Conservation (phyloP, 495 filamentous ascomycete genomes). For the Pyrenopolyporus hunteri region DNA sequence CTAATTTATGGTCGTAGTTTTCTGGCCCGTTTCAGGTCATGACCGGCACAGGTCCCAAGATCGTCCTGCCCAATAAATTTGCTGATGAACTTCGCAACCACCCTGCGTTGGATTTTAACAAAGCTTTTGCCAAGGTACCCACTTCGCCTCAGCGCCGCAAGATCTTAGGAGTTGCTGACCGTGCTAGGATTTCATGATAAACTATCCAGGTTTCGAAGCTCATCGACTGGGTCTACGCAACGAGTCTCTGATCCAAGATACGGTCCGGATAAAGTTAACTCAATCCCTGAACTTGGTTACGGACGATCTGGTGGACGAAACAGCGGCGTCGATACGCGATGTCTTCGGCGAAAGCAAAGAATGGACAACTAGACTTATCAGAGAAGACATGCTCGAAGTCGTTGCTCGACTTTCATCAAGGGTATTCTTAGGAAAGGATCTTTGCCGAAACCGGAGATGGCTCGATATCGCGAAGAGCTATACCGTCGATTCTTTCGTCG, state of each 20-base stretch:
- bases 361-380: constrained; percentile 30
- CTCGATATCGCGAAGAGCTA: constrained; percentile 51
- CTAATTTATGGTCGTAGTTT: constrained; percentile 30
- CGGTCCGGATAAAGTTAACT: constrained; percentile 54
- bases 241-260: constrained; percentile 44
- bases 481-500: constrained; percentile 46
- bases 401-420: constrained; percentile 54
- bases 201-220: constrained; percentile 55
- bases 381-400: constrained; percentile 45
- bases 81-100: constrained; percentile 58
- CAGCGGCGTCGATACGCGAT: constrained; percentile 46
- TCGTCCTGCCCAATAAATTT: constrained; percentile 56
- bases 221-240: constrained; percentile 39
- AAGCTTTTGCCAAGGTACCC: constrained; percentile 49
- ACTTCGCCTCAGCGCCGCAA: not conserved
- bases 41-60: constrained; percentile 40
- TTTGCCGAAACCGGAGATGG: constrained; percentile 55
- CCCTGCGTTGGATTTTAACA: constrained; percentile 46
- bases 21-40: constrained; percentile 43
- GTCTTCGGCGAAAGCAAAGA: constrained; percentile 41
- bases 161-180: constrained; percentile 2
- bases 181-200: constrained; percentile 50
- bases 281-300: constrained; percentile 53
- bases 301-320: constrained; percentile 53
- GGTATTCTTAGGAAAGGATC: constrained; percentile 52